Evolutionary conservation across 1,284 basidiomycete genomes (phyloP).

Genomic region (Sporisorium exsertum): DNA sequence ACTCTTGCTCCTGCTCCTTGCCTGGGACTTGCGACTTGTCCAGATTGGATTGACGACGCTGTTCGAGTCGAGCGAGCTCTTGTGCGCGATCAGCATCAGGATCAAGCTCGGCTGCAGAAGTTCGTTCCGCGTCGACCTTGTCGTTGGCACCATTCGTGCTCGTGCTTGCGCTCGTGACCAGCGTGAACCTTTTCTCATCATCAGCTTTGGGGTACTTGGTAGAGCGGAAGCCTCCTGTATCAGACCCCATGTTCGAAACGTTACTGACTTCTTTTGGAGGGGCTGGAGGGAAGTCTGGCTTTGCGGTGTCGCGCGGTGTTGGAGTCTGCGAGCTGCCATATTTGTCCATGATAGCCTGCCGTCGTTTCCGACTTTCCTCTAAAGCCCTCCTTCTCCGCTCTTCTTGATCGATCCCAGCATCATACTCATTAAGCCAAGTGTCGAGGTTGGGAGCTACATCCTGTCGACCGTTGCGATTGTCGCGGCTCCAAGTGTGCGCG

Average conservation of each 20-base stretch:
- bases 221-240: too few relatives aligned
- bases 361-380: constrained; percentile 55
- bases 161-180: constrained; percentile 14
- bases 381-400: constrained; percentile 24
- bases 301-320: background rate
- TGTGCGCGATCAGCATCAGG: constrained; percentile 35
- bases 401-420: constrained; percentile 35
- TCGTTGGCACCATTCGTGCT: background rate
- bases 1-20: constrained; percentile 48
- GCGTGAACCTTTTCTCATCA: constrained; percentile 7
- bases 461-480: background rate
- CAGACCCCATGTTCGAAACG: background rate
- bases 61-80: constrained; percentile 40
- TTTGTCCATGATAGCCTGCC: constrained; percentile 51
- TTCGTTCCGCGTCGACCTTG: background rate
- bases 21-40: background rate
- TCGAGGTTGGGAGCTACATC: constrained; percentile 12
- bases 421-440: constrained; percentile 29
- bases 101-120: constrained; percentile 56
- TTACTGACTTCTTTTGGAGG: background rate
- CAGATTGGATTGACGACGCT: constrained; percentile 15
- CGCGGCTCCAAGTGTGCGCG: background rate
- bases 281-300: background rate
- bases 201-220: background rate
- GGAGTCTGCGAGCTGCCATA: constrained; percentile 15